Evolutionary conservation across 345 rosid genomes (phyloP).

Genomic region (Salix viminalis): DNA sequence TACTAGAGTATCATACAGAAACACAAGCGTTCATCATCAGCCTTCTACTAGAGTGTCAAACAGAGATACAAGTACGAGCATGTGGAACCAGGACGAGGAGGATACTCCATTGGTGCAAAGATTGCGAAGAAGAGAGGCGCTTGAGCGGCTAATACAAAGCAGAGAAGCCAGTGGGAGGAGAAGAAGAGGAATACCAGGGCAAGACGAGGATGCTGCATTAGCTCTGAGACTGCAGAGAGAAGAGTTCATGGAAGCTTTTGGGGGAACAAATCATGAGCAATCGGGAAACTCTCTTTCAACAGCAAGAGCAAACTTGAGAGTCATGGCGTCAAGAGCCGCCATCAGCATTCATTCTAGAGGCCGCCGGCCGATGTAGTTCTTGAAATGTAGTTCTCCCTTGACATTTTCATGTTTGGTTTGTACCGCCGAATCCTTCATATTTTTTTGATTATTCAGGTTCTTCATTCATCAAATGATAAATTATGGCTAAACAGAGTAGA

Average conservation of each 20-base stretch:
- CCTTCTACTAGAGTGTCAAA: conserved; percentile 16
- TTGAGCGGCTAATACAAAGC: conserved; percentile 7
- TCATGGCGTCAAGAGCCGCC: conserved; percentile 85
- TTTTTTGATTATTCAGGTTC: neutral
- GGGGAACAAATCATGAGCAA: conserved; percentile 21
- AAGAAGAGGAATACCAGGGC: conserved; percentile 35
- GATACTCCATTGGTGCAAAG: conserved; percentile 63
- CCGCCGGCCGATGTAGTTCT: conserved; percentile 5
- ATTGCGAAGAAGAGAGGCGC: conserved; percentile 62
- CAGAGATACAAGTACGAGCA: conserved; percentile 28
- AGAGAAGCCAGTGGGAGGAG: conserved; percentile 20
- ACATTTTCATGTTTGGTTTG: no score
- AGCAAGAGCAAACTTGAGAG: conserved; percentile 85
- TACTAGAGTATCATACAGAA: neutral
- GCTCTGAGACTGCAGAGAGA: conserved; percentile 83
- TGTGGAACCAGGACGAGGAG: conserved; percentile 39
- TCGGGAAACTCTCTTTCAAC: conserved; percentile 30
- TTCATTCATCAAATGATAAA: neutral
- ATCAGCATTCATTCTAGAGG: conserved; percentile 36
- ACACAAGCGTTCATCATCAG: no score
- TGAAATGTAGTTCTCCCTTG: no score
- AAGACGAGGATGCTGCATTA: conserved; percentile 72
- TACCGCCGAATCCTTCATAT: no score
- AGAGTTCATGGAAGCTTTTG: conserved; percentile 65
- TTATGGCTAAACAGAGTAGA: no score